Evolutionary conservation across 2,329 filamentous ascomycete species (phyloP).

Genomic region (Neonectria ditissima): DNA sequence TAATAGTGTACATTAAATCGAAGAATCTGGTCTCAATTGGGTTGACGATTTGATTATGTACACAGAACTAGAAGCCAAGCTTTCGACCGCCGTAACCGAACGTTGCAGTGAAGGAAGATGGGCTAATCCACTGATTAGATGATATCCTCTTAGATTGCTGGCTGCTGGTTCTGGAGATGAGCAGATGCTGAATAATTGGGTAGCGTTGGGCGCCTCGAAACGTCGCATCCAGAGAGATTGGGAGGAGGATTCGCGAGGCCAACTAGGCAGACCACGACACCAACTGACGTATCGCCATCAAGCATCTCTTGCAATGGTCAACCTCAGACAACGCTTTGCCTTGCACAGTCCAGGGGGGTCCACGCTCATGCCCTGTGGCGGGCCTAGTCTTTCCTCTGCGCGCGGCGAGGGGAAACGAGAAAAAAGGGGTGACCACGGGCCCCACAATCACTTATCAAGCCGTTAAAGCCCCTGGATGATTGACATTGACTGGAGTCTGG

Average conservation of each 20-base stretch:
- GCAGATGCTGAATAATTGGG: not conserved
- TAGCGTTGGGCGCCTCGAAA: conserved; percentile 15
- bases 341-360: not conserved
- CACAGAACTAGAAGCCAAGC: conserved; percentile 5
- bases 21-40: not conserved
- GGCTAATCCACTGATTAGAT: not conserved
- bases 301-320: conserved; percentile 2
- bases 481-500: conserved; percentile 4
- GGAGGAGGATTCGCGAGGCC: not conserved
- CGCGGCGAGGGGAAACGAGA: conserved; percentile 19
- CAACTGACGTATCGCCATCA: conserved; percentile 10
- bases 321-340: conserved; percentile 19
- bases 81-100: conserved; percentile 7
- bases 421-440: conserved; percentile 34
- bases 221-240: conserved; percentile 23
- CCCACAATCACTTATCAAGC: conserved; percentile 18
- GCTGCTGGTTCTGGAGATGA: not conserved
- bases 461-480: conserved; percentile 2
- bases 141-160: conserved; percentile 5
- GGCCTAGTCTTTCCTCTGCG: conserved; percentile 8
- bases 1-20: not conserved
- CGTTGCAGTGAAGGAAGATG: too few relatives aligned
- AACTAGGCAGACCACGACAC: conserved; percentile 1
- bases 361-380: conserved; percentile 11
- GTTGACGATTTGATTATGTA: not conserved